Evolutionary conservation across 176 grass and related monocot species (phyloP), one percentile per base, ranked within the genome.

Genomic region (Oryza meridionalis): DNA sequence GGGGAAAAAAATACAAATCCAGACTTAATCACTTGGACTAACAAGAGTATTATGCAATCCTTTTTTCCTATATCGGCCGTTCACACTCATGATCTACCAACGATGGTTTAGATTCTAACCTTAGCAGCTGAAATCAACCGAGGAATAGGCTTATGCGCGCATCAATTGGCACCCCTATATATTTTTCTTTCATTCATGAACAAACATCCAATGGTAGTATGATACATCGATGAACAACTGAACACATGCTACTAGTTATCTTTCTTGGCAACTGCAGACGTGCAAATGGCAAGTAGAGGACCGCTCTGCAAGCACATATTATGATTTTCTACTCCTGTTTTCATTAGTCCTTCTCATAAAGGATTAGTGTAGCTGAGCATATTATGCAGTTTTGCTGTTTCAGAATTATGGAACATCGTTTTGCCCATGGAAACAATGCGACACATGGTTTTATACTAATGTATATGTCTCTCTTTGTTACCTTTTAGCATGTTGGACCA

Each of bases 41-140:
- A 24, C 53, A 65, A 45, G 25, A 45, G 25, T 49, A 0, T 37
- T 27, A 19, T 25, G 55, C 35, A 42, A 26, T 25, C 38, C 1
- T 33, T 73, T 33, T 73, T 33, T 37, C 0, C 24, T 67, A 8
- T 53, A 31, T 19, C 27, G 27, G 27, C 42, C 3, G 6, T 8
- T 73, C 15, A 55, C 46, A 65, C 15, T 4, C 13, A 17, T 74
- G 38, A 24, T 59, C 11, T 74, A 31, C 27, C 58, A 49, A 22
- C 22, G 81, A 8, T 21, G 81, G 8, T 31, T 65, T 77, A 65
- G 35, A 27, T 82, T 73, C 32, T 74, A 58, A 32, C n/a, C 24
- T 65, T 35, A 37, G 40, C 12, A 47, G 59, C 29, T 67, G 58
- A 16, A 63, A 83, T 75, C 7, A 35, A 5, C 19, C 11, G 55